phyloP scores from a whole-genome alignment of 306 rosid genomes.

The Nissolia schottii region DNA sequence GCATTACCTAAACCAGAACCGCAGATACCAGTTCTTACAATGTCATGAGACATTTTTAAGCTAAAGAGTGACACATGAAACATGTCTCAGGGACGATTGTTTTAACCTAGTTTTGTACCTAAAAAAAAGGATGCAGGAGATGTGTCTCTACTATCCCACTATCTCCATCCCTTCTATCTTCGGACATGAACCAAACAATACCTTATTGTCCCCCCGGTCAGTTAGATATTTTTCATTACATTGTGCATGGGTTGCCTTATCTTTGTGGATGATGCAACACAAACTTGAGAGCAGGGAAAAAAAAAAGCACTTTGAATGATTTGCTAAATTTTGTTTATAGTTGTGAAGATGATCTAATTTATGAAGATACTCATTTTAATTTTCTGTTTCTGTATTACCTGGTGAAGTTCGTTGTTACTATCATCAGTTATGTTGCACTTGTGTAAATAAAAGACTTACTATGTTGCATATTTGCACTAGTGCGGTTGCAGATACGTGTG shows the following conservation, averaged over 20 bases:
- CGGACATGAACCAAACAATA: no score
- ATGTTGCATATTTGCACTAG: constrained; percentile 37
- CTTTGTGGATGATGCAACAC: not conserved
- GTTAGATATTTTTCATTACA: not conserved
- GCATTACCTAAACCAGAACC: no score
- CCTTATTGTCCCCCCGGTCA: not conserved
- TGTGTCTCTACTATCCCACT: no score
- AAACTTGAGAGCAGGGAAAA: not conserved
- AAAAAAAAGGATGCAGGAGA: no score
- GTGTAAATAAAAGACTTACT: not conserved
- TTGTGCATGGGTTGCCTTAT: not conserved
- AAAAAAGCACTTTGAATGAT: not conserved
- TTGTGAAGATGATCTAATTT: not conserved
- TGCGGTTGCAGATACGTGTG: constrained; percentile 79
- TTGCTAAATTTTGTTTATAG: not conserved
- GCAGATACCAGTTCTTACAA: no score
- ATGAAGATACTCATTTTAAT: not conserved
- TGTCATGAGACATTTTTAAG: no score
- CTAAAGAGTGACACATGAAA: no score
- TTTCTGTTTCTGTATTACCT: not conserved
- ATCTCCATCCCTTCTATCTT: no score
- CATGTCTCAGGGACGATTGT: no score
- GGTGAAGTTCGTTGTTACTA: not conserved
- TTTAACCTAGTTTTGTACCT: no score
- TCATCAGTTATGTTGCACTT: not conserved